These are phyloP conservation scores for Martensiomyces pterosporus DNA, from an alignment of 192 early-diverging fungal species.

Conservation along the genomic window DNA sequence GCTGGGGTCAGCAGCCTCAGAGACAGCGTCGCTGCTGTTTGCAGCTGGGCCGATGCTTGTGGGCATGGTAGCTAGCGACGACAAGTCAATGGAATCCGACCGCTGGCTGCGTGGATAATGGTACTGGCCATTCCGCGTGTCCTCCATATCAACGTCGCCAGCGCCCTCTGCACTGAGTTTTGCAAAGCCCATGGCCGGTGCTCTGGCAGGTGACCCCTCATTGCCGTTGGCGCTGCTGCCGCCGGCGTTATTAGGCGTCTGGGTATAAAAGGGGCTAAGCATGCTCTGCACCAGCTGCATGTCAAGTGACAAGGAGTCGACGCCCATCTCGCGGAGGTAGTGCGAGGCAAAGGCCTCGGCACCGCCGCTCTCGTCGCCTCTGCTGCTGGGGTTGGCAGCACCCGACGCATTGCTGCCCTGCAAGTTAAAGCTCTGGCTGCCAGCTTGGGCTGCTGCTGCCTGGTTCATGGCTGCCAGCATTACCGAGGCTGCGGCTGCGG, in stretches of 20 bases:
- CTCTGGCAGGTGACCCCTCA: background rate
- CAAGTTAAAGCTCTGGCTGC: background rate
- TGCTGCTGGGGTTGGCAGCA: background rate
- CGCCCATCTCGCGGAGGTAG: too few relatives aligned
- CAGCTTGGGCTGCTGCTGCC: constrained; percentile 1
- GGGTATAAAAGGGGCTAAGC: constrained; percentile 27
- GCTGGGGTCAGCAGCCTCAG: too few relatives aligned
- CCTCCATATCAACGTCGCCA: constrained; percentile 27
- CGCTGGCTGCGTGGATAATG: constrained; percentile 23
- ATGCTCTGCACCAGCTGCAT: constrained; percentile 45
- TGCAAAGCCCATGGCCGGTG: background rate
- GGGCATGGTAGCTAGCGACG: constrained; percentile 38
- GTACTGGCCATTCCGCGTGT: background rate
- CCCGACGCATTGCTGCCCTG: background rate
- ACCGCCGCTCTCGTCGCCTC: too few relatives aligned
- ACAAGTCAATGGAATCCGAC: constrained; percentile 36
- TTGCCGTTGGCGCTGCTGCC: background rate
- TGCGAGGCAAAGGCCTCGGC: too few relatives aligned
- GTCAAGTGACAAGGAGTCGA: constrained; percentile 19
- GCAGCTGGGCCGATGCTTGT: background rate
- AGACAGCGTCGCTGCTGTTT: too few relatives aligned
- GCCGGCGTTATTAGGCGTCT: background rate
- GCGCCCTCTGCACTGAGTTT: too few relatives aligned
- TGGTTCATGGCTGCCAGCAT: constrained; percentile 21
- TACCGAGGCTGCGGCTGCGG: constrained; percentile 5